Evolutionary conservation across 176 grass and related monocot genomes (phyloP), one percentile per base, ranked within the genome.

Genomic region (Musa beccarii): DNA sequence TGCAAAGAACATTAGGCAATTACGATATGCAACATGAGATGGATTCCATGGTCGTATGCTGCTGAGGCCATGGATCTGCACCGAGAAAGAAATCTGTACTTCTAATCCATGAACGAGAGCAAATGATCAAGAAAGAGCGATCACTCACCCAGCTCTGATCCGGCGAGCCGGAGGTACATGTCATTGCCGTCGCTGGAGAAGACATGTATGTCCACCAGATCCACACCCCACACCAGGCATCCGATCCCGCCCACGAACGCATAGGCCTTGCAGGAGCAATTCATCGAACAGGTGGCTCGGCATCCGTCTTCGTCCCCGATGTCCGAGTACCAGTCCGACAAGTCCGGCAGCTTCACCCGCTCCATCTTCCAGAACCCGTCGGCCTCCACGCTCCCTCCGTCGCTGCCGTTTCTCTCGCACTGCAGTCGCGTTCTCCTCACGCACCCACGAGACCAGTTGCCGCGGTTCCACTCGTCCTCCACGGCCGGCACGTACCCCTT

Each of bases 241-340:
- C 84, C 72, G 0, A 86, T 92, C 54, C 51, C 78, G 1, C 0
- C 2, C 66, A 78, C 80, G 50, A 78, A 91, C 56, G 84, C 86
- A 79, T 89, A 97, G 0, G 90, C 94, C 72, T 53, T 82, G 49
- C 94, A 97, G 12, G 90, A 89, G 80, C 90, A 97, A 65, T 91
- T 97, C 8, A 0, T 80, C 49, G 87, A 17, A 81, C 94, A 93
- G 51, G 43, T 22, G 1, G 70, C 51, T 75, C 29, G 43, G 82
- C 94, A 97, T 62, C 80, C 64, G 12, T 74, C 54, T 10, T 59
- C 72, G 73, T 81, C 70, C 52, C 52, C 56, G 51, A 84, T 81
- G 11, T 80, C 21, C 11, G 34, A 50, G 21, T 67, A 53, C 89
- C 87, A 89, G 9, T 54, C 64, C 24, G 92, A 90, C 72, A 76